Conservation (phyloP, 2,329 filamentous ascomycete species). For the Fusarium pseudonygamai region DNA sequence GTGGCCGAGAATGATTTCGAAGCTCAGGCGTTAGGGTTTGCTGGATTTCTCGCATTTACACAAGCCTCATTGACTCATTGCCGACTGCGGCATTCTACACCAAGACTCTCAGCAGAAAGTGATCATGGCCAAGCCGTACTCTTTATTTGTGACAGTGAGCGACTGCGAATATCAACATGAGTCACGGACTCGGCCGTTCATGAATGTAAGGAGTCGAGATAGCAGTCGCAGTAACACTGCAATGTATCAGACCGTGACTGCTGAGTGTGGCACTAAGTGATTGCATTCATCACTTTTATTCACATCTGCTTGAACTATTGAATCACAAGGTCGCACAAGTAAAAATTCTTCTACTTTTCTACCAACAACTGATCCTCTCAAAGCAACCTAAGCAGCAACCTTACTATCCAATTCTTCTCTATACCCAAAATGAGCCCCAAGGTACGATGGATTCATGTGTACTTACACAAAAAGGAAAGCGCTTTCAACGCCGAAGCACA, state of each 20-base stretch:
- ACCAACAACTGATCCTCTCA: fast-evolving
- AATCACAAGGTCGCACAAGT: fast-evolving
- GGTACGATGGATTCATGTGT: neutral
- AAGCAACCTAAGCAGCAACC: fast-evolving
- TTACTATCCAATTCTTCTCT: fast-evolving
- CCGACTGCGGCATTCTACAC: no score
- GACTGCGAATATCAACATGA: neutral
- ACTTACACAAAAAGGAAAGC: neutral
- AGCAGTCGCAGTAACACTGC: fast-evolving
- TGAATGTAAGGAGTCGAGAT: neutral
- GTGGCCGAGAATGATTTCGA: fast-evolving
- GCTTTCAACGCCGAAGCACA: neutral
- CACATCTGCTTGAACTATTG: fast-evolving
- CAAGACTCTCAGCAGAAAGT: fast-evolving
- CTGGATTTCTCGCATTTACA: neutral
- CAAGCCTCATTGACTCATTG: neutral
- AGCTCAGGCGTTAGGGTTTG: fast-evolving
- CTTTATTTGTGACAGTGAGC: neutral
- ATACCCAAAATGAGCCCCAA: fast-evolving
- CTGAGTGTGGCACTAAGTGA: fast-evolving
- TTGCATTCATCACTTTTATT: fast-evolving
- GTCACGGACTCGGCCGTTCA: fast-evolving
- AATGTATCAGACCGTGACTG: neutral
- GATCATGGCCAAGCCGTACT: fast-evolving
- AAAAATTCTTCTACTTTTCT: neutral